Conservation (phyloP, 345 rosid species). For the Dipteronia dyeriana region DNA sequence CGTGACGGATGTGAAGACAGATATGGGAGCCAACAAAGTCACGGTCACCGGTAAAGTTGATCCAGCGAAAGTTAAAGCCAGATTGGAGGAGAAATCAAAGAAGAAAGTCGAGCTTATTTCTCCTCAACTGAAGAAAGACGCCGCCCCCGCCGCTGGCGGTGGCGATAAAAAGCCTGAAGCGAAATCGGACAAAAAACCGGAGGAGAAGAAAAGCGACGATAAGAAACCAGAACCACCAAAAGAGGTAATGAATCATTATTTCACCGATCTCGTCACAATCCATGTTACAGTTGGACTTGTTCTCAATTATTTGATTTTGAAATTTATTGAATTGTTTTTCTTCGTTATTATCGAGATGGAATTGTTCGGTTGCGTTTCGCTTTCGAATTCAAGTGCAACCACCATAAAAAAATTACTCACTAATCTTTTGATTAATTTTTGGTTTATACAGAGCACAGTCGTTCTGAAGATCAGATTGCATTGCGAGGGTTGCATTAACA, state of each 20-base stretch:
- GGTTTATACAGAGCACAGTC: slow-evolving; percentile 48
- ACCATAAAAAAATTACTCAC: background rate
- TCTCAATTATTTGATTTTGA: background rate
- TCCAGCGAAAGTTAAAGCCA: slow-evolving; percentile 43
- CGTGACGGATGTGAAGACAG: slow-evolving; percentile 66
- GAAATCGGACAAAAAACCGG: slow-evolving; percentile 42
- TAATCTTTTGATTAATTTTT: slow-evolving; percentile 2
- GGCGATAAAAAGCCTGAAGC: slow-evolving; percentile 33
- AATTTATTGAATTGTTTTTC: background rate
- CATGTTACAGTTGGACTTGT: background rate
- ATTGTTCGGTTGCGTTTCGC: background rate
- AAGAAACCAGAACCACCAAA: slow-evolving; percentile 43
- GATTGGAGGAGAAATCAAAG: slow-evolving; percentile 36
- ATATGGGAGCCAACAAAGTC: slow-evolving; percentile 49
- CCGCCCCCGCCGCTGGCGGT: slow-evolving; percentile 20
- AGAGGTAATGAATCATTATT: slow-evolving; percentile 36
- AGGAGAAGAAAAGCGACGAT: too few relatives aligned
- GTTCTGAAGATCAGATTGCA: slow-evolving; percentile 59
- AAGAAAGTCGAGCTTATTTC: slow-evolving; percentile 39
- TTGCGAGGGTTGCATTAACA: slow-evolving; percentile 62
- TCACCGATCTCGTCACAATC: background rate
- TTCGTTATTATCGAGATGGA: background rate
- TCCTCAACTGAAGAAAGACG: slow-evolving; percentile 49
- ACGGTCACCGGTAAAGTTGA: slow-evolving; percentile 79
- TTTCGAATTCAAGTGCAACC: background rate